A percentile compares a stretch with the other conserved stretches of the same genome.
phyloP scores from a whole-genome alignment of 2,329 filamentous ascomycete genomes.

The Graphilbum fragrans region DNA sequence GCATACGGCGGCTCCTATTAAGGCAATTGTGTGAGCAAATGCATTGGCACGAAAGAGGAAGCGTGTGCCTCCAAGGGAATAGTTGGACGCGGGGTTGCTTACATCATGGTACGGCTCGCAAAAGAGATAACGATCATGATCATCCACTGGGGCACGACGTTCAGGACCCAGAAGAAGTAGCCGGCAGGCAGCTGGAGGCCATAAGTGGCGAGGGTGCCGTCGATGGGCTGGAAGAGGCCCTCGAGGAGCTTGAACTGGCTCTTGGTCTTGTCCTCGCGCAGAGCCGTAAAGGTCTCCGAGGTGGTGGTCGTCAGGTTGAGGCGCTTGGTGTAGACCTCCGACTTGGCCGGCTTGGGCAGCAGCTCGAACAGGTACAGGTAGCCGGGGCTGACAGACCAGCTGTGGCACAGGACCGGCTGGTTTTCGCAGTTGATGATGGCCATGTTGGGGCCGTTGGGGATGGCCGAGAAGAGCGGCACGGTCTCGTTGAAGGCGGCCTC shows the following conservation, averaged over 20 bases:
- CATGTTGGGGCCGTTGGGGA: slow-evolving; percentile 52
- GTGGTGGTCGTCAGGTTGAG: slow-evolving; percentile 61
- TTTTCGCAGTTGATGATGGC: slow-evolving; percentile 62
- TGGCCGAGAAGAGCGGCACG: slow-evolving; percentile 47
- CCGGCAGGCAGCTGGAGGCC: slow-evolving; percentile 51
- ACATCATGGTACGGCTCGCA: slow-evolving; percentile 65
- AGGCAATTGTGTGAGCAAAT: slow-evolving; percentile 13
- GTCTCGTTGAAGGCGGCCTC: slow-evolving; percentile 58
- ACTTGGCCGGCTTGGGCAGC: slow-evolving; percentile 49
- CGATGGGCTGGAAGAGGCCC: slow-evolving; percentile 65
- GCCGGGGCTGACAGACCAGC: slow-evolving; percentile 55
- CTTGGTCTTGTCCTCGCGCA: slow-evolving; percentile 38
- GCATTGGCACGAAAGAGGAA: slow-evolving; percentile 10
- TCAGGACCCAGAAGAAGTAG: slow-evolving; percentile 56
- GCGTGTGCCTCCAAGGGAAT: too few relatives aligned
- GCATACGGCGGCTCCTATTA: slow-evolving; percentile 23
- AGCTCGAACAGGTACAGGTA: slow-evolving; percentile 56
- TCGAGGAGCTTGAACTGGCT: slow-evolving; percentile 33
- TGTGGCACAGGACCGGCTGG: slow-evolving; percentile 63
- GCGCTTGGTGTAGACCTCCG: slow-evolving; percentile 52
- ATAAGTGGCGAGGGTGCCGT: slow-evolving; percentile 52
- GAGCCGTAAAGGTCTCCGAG: slow-evolving; percentile 46
- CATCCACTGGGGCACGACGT: slow-evolving; percentile 59
- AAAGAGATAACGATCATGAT: slow-evolving; percentile 69
- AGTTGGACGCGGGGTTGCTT: slow-evolving; percentile 19